phyloP scores from a whole-genome alignment of 371 early-diverging fungal genomes.

The Apophysomyces elegans region DNA sequence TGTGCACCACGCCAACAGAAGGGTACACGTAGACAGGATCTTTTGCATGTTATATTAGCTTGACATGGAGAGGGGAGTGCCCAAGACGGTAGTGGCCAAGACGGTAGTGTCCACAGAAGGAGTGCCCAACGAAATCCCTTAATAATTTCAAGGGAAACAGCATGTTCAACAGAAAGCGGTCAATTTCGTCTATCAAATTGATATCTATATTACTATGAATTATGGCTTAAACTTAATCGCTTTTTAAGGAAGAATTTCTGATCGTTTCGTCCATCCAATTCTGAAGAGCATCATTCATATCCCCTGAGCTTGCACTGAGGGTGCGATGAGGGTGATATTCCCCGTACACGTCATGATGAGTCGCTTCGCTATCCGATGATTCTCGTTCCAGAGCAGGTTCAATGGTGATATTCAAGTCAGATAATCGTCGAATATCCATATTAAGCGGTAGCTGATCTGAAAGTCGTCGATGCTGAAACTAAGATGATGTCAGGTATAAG shows the following conservation, averaged over 20 bases:
- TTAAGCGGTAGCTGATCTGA: conserved; percentile 30
- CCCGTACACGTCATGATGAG: background rate
- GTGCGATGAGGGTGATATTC: background rate
- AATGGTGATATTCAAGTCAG: conserved; percentile 50
- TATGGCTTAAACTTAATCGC: background rate
- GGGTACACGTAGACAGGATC: too few relatives aligned
- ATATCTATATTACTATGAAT: too few relatives aligned
- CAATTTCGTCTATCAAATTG: too few relatives aligned
- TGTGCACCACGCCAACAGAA: too few relatives aligned
- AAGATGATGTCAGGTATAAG: background rate
- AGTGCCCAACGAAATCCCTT: too few relatives aligned
- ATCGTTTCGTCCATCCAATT: background rate
- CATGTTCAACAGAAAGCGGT: too few relatives aligned
- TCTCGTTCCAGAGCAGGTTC: conserved; percentile 34
- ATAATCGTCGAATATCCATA: conserved; percentile 39
- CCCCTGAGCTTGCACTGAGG: background rate
- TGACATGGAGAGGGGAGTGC: too few relatives aligned
- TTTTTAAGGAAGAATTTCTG: background rate
- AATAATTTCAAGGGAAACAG: too few relatives aligned
- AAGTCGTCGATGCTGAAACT: conserved; percentile 42
- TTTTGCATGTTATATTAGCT: too few relatives aligned
- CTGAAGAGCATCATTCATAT: background rate
- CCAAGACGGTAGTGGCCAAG: too few relatives aligned
- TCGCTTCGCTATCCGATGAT: conserved; percentile 5
- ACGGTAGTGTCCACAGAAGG: too few relatives aligned